A percentile compares a stretch with the other conserved stretches of the same genome.
phyloP scores from a whole-genome alignment of 495 filamentous ascomycete species.

The Talaromyces proteolyticus region DNA sequence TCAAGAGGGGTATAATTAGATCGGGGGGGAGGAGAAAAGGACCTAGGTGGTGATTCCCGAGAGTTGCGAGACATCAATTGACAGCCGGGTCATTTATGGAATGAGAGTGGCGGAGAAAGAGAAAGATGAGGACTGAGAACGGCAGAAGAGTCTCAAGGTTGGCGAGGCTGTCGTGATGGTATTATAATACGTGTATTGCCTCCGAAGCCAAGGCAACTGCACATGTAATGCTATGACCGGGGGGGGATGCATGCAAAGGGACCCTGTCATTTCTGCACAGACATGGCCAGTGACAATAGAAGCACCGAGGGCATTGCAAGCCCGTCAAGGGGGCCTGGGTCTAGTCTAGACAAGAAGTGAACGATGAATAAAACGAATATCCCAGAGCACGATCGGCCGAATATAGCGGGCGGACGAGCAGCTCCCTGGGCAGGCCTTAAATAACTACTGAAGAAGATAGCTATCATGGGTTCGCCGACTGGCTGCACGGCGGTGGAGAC shows the following conservation, averaged over 20 bases:
- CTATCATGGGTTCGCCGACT: no score
- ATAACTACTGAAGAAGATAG: no score
- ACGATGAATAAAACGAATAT: no score
- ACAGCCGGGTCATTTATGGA: neutral
- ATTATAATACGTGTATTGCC: neutral
- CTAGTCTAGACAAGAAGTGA: no score
- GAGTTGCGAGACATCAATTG: neutral
- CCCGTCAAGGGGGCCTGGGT: neutral
- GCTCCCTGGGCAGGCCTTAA: no score
- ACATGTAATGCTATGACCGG: neutral
- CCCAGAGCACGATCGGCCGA: no score
- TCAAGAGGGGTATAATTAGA: neutral
- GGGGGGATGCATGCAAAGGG: no score
- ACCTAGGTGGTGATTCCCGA: neutral
- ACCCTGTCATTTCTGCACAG: neutral
- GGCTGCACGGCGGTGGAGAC: neutral
- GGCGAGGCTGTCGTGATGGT: neutral
- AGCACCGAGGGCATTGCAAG: neutral
- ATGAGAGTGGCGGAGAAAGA: neutral
- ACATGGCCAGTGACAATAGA: no score
- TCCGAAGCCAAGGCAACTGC: neutral
- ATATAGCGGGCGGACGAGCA: no score
- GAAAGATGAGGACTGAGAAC: neutral
- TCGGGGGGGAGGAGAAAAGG: neutral
- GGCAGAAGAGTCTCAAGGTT: neutral